Conservation (phyloP, 2,329 filamentous ascomycete species). For the Thielaviopsis musarum region DNA sequence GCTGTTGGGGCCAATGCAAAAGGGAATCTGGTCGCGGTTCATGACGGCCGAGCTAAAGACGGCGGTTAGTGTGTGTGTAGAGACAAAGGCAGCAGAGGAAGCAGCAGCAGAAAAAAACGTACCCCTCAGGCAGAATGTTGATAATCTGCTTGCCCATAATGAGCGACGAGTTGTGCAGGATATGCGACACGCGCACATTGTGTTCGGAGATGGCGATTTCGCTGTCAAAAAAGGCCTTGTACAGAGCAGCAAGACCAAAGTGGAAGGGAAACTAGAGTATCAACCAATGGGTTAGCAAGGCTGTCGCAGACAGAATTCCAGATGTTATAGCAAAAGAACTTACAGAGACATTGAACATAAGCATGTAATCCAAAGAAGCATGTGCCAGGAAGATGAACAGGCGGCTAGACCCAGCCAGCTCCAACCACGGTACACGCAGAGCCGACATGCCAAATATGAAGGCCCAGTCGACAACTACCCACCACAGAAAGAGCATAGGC, state of each 20-base stretch:
- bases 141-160: constrained; percentile 96
- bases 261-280: constrained; percentile 50
- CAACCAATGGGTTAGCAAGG: background rate
- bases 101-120: constrained; percentile 8
- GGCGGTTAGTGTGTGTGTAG: background rate
- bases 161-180: constrained; percentile 81
- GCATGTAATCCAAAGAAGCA: constrained; percentile 57
- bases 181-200: constrained; percentile 71
- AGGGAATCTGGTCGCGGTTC: constrained; percentile 65
- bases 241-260: constrained; percentile 52
- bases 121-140: constrained; percentile 91
- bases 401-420: constrained; percentile 65
- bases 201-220: constrained; percentile 89
- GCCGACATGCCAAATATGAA: constrained; percentile 79
- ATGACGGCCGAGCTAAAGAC: constrained; percentile 55
- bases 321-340: constrained; percentile 17
- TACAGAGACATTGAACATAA: constrained; percentile 85
- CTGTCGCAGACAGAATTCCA: background rate
- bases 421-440: constrained; percentile 88
- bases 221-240: constrained; percentile 76
- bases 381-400: constrained; percentile 56
- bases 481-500: constrained; percentile 86
- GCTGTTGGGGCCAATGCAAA: constrained; percentile 56
- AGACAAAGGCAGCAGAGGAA: background rate
- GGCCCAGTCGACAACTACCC: constrained; percentile 69